A percentile compares a stretch with the other conserved stretches of the same genome.
phyloP scores from a whole-genome alignment of 2,329 filamentous ascomycete species.

The Dactylellina parvicollis region DNA sequence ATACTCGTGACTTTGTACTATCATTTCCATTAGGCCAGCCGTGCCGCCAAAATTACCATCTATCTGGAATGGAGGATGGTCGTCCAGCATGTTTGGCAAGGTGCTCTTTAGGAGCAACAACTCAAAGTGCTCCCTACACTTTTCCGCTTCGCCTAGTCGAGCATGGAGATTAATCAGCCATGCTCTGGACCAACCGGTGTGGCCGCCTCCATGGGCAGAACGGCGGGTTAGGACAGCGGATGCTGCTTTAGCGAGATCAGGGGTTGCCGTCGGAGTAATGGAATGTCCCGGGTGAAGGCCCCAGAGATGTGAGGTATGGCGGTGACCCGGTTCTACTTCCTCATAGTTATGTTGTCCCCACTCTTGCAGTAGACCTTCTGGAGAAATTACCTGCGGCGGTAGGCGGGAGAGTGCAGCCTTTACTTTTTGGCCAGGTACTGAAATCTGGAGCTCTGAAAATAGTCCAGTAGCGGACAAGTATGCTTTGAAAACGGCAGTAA shows the following conservation, averaged over 20 bases:
- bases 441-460: neutral
- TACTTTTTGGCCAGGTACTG: conserved; percentile 47
- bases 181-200: conserved; percentile 67
- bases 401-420: conserved; percentile 26
- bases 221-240: conserved; percentile 59
- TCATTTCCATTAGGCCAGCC: conserved; percentile 64
- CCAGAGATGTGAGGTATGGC: conserved; percentile 67
- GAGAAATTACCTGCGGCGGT: conserved; percentile 56
- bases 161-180: conserved; percentile 67
- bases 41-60: conserved; percentile 66
- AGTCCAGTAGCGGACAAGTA: conserved; percentile 54
- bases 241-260: conserved; percentile 55
- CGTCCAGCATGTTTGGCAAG: conserved; percentile 64
- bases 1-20: conserved; percentile 62
- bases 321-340: conserved; percentile 64
- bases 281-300: conserved; percentile 64
- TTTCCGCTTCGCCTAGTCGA: conserved; percentile 62
- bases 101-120: conserved; percentile 63
- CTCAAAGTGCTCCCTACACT: conserved; percentile 61
- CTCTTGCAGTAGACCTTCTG: conserved; percentile 59
- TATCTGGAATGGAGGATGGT: conserved; percentile 65
- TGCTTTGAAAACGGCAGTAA: conserved; percentile 61
- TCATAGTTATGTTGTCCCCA: conserved; percentile 61
- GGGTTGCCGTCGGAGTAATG: conserved; percentile 60
- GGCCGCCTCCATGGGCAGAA: conserved; percentile 63